Conservation (phyloP, 257 asterid species). For the Penstemon newberryi region DNA sequence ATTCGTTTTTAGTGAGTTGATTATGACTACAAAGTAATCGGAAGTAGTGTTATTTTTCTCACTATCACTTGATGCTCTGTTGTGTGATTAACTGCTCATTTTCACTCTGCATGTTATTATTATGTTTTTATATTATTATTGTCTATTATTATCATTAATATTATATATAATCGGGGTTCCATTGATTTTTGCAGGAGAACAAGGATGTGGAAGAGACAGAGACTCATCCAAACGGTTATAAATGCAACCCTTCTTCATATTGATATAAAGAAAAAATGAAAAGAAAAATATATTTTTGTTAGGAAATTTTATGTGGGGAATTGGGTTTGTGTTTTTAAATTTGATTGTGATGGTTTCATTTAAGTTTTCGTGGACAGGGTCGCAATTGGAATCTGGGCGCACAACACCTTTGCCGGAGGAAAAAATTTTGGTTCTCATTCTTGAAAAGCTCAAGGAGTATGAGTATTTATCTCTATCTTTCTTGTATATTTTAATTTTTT, state of each 20-base stretch:
- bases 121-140: constrained; percentile 16
- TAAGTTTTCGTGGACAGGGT: constrained; percentile 70
- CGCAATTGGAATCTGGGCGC: constrained; percentile 83
- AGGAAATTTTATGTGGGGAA: constrained; percentile 25
- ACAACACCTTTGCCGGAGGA: constrained; percentile 93
- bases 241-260: constrained; percentile 31
- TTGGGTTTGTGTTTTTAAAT: constrained; percentile 31
- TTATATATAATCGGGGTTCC: not conserved
- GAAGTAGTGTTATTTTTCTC: constrained; percentile 15
- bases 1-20: constrained; percentile 41
- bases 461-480: constrained; percentile 35
- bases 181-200: constrained; percentile 57
- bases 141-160: too few species aligned
- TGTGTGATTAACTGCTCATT: constrained; percentile 34
- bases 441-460: constrained; percentile 98
- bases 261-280: too few species aligned
- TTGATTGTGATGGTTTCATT: constrained; percentile 42
- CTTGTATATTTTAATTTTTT: constrained; percentile 9
- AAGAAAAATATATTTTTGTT: constrained; percentile 2
- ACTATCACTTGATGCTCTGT: constrained; percentile 36
- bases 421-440: constrained; percentile 85
- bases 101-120: constrained; percentile 22
- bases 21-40: constrained; percentile 23
- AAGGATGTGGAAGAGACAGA: constrained; percentile 67
- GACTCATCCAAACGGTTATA: constrained; percentile 57